Percentiles rank a stretch among this genome's conserved stretches.
These are phyloP conservation scores for Globisporangium viniferum DNA, from an alignment of 352 stramenopile genomes.

Conservation along the genomic window DNA sequence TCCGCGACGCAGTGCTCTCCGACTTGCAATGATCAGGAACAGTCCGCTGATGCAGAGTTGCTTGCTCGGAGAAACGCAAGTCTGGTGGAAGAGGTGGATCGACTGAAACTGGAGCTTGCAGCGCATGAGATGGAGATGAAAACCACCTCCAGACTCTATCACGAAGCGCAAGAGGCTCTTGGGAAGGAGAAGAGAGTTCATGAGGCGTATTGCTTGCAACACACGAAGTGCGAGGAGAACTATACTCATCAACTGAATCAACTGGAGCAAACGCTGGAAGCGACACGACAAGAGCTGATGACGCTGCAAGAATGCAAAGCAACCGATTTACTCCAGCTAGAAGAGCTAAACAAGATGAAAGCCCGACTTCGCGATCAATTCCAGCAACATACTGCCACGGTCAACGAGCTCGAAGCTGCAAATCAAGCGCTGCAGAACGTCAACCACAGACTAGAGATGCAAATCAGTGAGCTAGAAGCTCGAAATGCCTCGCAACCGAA, in stretches of 20 bases:
- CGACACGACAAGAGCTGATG: constrained; percentile 7
- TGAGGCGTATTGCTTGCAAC: not conserved
- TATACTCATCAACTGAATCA: not conserved
- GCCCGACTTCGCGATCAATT: not conserved
- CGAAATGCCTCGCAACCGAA: not conserved
- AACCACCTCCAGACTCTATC: not conserved
- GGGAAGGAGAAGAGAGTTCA: not conserved
- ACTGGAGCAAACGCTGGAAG: not conserved
- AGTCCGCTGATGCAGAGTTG: not conserved
- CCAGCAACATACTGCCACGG: not conserved
- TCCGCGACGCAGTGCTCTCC: not conserved
- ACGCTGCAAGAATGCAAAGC: constrained; percentile 10
- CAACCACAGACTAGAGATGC: not conserved
- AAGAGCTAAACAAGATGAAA: not conserved
- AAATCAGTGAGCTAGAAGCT: not conserved
- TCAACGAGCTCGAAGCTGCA: not conserved
- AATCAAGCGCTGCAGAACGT: not conserved
- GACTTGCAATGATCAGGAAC: not conserved
- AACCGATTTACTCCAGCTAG: not conserved
- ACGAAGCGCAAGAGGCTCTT: not conserved
- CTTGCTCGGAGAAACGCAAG: not conserved
- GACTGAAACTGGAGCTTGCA: not conserved
- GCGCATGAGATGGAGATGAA: not conserved
- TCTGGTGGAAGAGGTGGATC: not conserved
- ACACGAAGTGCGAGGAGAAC: not conserved